Percentiles rank a stretch among this genome's conserved stretches.
Conservation (phyloP, 2,329 filamentous ascomycete species). For the Pseudogymnoascus sp. region DNA sequence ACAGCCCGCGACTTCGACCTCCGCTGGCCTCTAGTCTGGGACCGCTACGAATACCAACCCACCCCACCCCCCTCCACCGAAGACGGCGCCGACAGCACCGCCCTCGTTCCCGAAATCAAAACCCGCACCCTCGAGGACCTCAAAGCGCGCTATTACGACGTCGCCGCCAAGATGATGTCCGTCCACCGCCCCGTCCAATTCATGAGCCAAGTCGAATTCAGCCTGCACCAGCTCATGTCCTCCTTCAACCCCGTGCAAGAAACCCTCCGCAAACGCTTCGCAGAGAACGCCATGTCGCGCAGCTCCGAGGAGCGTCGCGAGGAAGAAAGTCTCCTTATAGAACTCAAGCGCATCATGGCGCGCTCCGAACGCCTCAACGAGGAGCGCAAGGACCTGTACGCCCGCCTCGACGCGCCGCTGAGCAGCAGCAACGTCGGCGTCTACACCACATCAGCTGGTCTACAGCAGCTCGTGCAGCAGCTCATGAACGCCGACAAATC, state of each 20-base stretch:
- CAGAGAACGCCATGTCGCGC: constrained; percentile 67
- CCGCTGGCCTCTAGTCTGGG: constrained; percentile 84
- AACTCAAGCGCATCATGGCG: constrained; percentile 84
- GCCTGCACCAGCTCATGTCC: constrained; percentile 72
- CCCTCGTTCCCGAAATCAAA: constrained; percentile 42
- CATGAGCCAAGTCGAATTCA: constrained; percentile 83
- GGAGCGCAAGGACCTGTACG: constrained; percentile 80
- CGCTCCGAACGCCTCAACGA: constrained; percentile 79
- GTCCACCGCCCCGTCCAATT: constrained; percentile 70
- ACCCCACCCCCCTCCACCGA: constrained; percentile 37
- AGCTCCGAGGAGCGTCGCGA: constrained; percentile 84
- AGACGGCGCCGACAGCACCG: constrained; percentile 38
- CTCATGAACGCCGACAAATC: constrained; percentile 76
- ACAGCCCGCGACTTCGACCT: constrained; percentile 72
- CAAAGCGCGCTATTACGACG: constrained; percentile 82
- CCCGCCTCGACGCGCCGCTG: constrained; percentile 73
- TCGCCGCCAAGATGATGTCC: constrained; percentile 75
- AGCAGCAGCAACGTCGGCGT: constrained; percentile 60
- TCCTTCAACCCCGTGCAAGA: constrained; percentile 81
- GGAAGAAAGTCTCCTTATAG: constrained; percentile 79
- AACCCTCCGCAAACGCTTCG: constrained; percentile 73
- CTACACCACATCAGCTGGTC: constrained; percentile 73
- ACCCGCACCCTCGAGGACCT: constrained; percentile 75
- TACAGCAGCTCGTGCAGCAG: constrained; percentile 73
- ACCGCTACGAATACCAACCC: constrained; percentile 73